phyloP scores from a whole-genome alignment of 805 yeast species.

The Blastobotrys chiropterorum region DNA sequence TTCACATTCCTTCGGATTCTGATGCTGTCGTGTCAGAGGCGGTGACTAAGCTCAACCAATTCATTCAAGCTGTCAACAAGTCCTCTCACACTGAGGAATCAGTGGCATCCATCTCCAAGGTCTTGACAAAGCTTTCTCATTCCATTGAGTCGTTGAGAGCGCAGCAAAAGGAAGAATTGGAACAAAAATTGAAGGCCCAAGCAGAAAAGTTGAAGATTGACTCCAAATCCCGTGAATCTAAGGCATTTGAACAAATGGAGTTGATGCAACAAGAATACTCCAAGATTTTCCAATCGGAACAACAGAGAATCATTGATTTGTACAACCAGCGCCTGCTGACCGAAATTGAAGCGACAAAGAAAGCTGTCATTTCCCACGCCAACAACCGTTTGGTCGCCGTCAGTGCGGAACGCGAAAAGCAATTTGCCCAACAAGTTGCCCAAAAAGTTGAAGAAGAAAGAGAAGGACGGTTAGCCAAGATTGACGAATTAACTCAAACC shows the following conservation, averaged over 20 bases:
- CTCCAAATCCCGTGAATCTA: constrained; percentile 20
- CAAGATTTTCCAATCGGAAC: constrained; percentile 56
- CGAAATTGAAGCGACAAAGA: constrained; percentile 64
- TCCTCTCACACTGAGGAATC: constrained; percentile 27
- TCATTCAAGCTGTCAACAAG: constrained; percentile 33
- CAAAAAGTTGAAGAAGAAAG: constrained; percentile 67
- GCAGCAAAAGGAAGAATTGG: constrained; percentile 19
- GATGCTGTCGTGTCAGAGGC: constrained; percentile 19
- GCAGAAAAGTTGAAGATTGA: constrained; percentile 28
- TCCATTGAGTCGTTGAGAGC: constrained; percentile 16
- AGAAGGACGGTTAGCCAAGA: constrained; percentile 65
- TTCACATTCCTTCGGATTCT: constrained; percentile 15
- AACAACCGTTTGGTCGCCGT: constrained; percentile 65
- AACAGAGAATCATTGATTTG: constrained; percentile 51
- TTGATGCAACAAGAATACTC: constrained; percentile 51
- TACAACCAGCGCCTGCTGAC: constrained; percentile 50
- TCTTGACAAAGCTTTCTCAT: constrained; percentile 19
- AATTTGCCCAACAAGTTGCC: constrained; percentile 52
- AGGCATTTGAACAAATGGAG: constrained; percentile 28
- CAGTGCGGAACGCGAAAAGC: constrained; percentile 61
- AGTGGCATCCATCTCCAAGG: constrained; percentile 20
- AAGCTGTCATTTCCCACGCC: constrained; percentile 62
- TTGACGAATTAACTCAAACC: constrained; percentile 52
- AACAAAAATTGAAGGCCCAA: constrained; percentile 26
- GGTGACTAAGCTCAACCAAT: constrained; percentile 30